phyloP scores from a whole-genome alignment of 306 rosid genomes.

The Comarum palustre region DNA sequence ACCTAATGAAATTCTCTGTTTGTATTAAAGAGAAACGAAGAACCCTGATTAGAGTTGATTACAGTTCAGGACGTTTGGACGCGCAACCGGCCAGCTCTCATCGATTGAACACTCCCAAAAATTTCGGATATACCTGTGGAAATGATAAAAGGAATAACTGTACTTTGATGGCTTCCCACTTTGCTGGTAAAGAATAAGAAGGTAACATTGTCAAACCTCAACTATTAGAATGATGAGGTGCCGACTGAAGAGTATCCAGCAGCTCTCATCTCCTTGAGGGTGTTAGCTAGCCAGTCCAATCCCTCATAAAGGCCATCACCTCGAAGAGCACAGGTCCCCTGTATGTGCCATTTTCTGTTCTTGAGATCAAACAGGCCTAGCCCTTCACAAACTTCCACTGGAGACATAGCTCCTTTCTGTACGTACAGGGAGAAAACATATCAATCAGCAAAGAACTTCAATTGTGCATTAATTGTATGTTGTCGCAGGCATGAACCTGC shows the following conservation, averaged over 20 bases:
- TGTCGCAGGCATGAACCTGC: not conserved
- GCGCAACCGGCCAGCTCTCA: conserved; percentile 10
- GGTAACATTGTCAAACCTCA: conserved; percentile 19
- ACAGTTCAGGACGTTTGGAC: conserved; percentile 4
- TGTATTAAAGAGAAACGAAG: not conserved
- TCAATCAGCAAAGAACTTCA: not conserved
- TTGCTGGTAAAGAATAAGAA: conserved; percentile 2
- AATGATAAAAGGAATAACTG: not conserved
- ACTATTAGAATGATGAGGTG: conserved; percentile 61
- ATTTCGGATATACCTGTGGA: conserved; percentile 17
- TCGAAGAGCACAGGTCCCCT: conserved; percentile 80
- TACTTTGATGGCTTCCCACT: not conserved
- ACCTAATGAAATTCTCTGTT: conserved; percentile 25
- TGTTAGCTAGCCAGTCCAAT: conserved; percentile 87
- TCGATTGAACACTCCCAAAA: conserved; percentile 14
- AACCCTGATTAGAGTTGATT: not conserved
- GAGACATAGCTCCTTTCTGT: conserved; percentile 90
- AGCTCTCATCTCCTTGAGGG: conserved; percentile 82
- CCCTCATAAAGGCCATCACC: conserved; percentile 99
- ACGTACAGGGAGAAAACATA: not conserved
- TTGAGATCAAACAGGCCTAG: conserved; percentile 82
- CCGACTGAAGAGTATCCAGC: conserved; percentile 76
- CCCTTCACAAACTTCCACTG: conserved; percentile 95
- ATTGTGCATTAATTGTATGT: not conserved
- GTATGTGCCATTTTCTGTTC: conserved; percentile 97